These are phyloP conservation scores for Tricholoma terreum DNA, from an alignment of 768 basidiomycete species.

Conservation along the genomic window DNA sequence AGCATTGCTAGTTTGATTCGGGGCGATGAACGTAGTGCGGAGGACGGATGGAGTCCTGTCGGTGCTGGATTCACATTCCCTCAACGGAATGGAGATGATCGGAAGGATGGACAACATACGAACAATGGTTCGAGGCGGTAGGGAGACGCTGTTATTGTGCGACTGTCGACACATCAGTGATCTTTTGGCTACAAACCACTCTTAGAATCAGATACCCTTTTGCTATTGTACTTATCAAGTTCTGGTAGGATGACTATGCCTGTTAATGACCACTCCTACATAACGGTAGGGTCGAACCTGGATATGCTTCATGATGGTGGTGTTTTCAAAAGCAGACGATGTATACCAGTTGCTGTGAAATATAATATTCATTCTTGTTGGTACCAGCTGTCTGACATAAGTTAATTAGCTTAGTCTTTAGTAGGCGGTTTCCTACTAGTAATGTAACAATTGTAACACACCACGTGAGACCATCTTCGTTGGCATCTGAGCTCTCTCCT, in stretches of 20 bases:
- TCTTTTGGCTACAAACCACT: background rate
- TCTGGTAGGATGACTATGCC: background rate
- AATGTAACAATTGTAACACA: background rate
- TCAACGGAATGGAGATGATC: slow-evolving; percentile 6
- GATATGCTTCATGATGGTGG: no score
- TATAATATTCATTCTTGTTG: no score
- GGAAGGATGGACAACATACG: background rate
- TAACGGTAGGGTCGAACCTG: no score
- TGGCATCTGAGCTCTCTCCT: background rate
- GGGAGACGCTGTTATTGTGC: background rate
- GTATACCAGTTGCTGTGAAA: no score
- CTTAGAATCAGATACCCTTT: background rate
- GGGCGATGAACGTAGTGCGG: slow-evolving; percentile 68
- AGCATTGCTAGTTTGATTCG: slow-evolving; percentile 82
- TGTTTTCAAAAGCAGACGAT: no score
- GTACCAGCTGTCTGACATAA: no score
- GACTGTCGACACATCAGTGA: background rate
- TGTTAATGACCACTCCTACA: background rate
- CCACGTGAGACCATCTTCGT: background rate
- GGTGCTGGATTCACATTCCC: slow-evolving; percentile 24
- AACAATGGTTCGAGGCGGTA: background rate
- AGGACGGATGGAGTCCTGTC: slow-evolving; percentile 83
- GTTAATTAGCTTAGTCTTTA: no score
- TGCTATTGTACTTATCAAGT: background rate
- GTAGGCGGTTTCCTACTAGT: background rate